phyloP scores from a whole-genome alignment of 2,329 filamentous ascomycete species.

The Cryphonectria japonica region DNA sequence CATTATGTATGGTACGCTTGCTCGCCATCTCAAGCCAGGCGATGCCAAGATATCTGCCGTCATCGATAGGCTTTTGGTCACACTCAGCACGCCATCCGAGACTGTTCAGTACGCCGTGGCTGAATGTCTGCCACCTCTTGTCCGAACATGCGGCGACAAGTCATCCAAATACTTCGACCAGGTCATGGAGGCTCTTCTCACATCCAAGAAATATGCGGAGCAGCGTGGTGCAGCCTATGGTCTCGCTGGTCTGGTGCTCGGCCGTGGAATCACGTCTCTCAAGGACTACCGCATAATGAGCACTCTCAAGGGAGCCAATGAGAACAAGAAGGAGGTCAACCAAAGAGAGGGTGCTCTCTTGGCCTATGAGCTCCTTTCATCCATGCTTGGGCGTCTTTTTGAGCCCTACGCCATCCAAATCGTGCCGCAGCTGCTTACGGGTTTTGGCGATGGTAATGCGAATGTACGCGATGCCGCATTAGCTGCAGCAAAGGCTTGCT shows the following conservation, averaged over 20 bases:
- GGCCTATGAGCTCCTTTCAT: slow-evolving; percentile 87
- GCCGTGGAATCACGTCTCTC: slow-evolving; percentile 81
- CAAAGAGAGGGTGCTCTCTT: slow-evolving; percentile 87
- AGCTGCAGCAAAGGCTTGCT: slow-evolving; percentile 92
- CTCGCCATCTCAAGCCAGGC: slow-evolving; percentile 81
- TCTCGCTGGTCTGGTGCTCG: slow-evolving; percentile 84
- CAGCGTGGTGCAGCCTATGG: slow-evolving; percentile 95
- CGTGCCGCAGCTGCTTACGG: slow-evolving; percentile 84
- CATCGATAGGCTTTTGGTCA: slow-evolving; percentile 81
- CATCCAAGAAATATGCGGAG: slow-evolving; percentile 88
- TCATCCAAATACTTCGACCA: slow-evolving; percentile 79
- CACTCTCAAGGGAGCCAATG: slow-evolving; percentile 77
- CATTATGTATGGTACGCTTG: slow-evolving; percentile 93
- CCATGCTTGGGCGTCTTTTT: slow-evolving; percentile 84
- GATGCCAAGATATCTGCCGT: slow-evolving; percentile 88
- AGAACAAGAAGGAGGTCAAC: slow-evolving; percentile 92
- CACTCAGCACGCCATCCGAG: slow-evolving; percentile 92
- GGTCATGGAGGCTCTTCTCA: slow-evolving; percentile 79
- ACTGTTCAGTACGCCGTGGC: slow-evolving; percentile 96
- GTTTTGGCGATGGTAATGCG: slow-evolving; percentile 85
- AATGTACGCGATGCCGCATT: slow-evolving; percentile 93
- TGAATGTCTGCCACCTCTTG: slow-evolving; percentile 89
- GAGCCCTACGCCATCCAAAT: slow-evolving; percentile 97
- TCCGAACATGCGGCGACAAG: slow-evolving; percentile 78
- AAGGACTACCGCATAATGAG: slow-evolving; percentile 86